Base-by-base conservation (phyloP, 495 filamentous ascomycete genomes). In the Hapsidospora chrysogenum region DNA sequence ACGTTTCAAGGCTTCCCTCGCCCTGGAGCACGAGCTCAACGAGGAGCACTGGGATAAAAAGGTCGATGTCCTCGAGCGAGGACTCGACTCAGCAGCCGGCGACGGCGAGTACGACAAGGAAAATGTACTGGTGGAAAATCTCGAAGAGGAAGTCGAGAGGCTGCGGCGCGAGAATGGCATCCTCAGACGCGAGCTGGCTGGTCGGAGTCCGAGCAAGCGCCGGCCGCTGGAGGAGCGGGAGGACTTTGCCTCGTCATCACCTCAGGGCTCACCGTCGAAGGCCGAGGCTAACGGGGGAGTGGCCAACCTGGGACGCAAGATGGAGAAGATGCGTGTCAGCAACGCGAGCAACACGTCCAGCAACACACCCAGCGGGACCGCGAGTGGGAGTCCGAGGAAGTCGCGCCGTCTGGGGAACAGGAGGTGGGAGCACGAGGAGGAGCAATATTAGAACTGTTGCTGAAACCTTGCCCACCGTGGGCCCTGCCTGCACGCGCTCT, bases 21-120 rank as follows among this genome's bases (percentile, higher is more conserved):
- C 76, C 20, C 70, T 59, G 10, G 79, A 93, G 52, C 66, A 75
- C 46, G 79, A 84, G 36, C 60, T 70, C 17, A 57, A 57, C n/a
- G 82, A 92, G 27, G 83, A 83, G 50, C 85, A 89, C 55, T 64
- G 92, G 38, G 85, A 95, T 51, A 68, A 71, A 43, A 97, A 97
- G 58, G 66, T 95, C 8, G 89, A 95, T 47, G 71, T 95, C 16
- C 60, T 93, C 32, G 74, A 78, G 31, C 64, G 77, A 25, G 70
- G 72, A 11, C 76, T 87, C 26, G 67, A 68, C 17, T n/a, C 16
- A 5, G 23, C 7, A 0, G 41, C 44, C 15, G 45, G 46, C 36
- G 43, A 57, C 40, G 15, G 28, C 33, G 25, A 41, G 36, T 1
- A 54, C 50, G 23, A 72, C 35, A 67, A 66, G 42, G 57, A 60